These are phyloP conservation scores for Oxytropis ochrocephala DNA, from an alignment of 306 rosid species.

Conservation along the genomic window DNA sequence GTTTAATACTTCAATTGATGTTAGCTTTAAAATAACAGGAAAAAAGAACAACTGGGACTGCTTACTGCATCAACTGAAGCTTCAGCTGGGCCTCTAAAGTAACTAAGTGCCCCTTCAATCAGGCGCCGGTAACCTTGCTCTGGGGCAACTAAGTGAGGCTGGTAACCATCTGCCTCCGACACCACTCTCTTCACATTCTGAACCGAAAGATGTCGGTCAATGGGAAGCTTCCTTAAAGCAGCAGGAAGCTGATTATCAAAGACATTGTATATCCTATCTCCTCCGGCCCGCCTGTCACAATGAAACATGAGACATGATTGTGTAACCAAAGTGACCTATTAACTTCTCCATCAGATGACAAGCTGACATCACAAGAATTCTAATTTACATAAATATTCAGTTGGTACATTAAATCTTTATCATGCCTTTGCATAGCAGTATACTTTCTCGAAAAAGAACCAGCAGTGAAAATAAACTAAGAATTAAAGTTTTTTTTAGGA, in stretches of 20 bases:
- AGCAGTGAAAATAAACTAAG: not conserved
- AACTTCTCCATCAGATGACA: not conserved
- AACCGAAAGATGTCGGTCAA: slow-evolving; percentile 90
- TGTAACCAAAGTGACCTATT: not conserved
- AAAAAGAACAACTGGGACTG: slow-evolving; percentile 5
- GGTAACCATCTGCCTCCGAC: slow-evolving; percentile 98
- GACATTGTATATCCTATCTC: slow-evolving; percentile 91
- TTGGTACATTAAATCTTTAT: not conserved
- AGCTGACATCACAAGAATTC: not conserved
- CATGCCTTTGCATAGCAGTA: not conserved
- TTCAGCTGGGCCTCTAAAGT: slow-evolving; percentile 95
- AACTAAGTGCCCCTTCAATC: slow-evolving; percentile 74
- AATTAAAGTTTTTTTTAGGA: not conserved
- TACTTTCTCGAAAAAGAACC: not conserved
- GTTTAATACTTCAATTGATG: not conserved
- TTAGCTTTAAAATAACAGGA: not conserved
- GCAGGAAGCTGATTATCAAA: slow-evolving; percentile 99
- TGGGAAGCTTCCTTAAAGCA: slow-evolving; percentile 94
- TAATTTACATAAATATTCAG: slow-evolving; percentile 10
- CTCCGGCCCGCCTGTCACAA: slow-evolving; percentile 77
- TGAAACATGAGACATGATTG: not conserved
- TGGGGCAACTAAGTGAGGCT: slow-evolving; percentile 98
- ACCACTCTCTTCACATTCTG: slow-evolving; percentile 93
- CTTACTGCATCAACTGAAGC: slow-evolving; percentile 99
- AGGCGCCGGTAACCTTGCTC: slow-evolving; percentile 98